Evolutionary conservation across 129 eudicot genomes (phyloP).

Genomic region (Ambrosia trifida): DNA sequence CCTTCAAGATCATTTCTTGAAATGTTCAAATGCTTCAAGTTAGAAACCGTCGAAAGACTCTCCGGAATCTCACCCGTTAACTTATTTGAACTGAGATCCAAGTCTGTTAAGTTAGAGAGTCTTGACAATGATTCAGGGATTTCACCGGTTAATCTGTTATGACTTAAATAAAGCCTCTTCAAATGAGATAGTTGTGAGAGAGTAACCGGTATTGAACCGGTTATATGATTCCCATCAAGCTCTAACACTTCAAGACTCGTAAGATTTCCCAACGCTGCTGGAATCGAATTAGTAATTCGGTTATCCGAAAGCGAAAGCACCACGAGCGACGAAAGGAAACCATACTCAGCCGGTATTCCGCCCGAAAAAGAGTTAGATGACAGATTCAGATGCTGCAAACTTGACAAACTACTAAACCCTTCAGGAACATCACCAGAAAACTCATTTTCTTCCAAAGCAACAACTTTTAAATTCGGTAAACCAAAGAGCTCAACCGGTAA

Average conservation of each 20-base stretch:
- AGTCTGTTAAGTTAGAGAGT: constrained; percentile 43
- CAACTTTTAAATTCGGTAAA: constrained; percentile 59
- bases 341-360: constrained; percentile 57
- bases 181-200: constrained; percentile 48
- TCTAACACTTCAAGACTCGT: constrained; percentile 62
- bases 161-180: constrained; percentile 56
- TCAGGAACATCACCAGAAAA: constrained; percentile 72
- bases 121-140: constrained; percentile 56
- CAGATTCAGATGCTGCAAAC: constrained; percentile 56
- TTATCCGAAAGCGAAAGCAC: constrained; percentile 61
- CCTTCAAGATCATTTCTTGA: constrained; percentile 71
- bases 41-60: constrained; percentile 45
- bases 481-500: constrained; percentile 75
- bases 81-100: constrained; percentile 60
- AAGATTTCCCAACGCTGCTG: constrained; percentile 55
- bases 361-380: constrained; percentile 68
- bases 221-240: constrained; percentile 48
- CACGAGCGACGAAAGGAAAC: constrained; percentile 54
- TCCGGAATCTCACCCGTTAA: constrained; percentile 60
- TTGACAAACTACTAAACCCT: constrained; percentile 80
- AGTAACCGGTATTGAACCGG: constrained; percentile 57
- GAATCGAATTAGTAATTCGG: constrained; percentile 46
- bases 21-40: constrained; percentile 48
- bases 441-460: constrained; percentile 62
- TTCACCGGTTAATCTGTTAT: constrained; percentile 57